phyloP scores from a whole-genome alignment of 2,329 filamentous ascomycete genomes.

The Fusarium brevicatenulatum region DNA sequence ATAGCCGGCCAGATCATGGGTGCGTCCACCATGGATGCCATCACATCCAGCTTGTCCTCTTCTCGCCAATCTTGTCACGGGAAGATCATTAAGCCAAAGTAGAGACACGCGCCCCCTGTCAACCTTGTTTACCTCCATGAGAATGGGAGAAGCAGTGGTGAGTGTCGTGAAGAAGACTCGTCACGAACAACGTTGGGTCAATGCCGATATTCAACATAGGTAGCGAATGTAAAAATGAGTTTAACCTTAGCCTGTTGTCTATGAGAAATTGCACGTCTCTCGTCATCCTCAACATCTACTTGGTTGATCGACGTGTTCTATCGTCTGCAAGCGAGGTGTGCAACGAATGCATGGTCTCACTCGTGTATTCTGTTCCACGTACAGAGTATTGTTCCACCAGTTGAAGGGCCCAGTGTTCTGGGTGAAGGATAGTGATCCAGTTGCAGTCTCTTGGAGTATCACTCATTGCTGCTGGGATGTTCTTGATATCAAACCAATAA shows the following conservation, averaged over 20 bases:
- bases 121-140: slow-evolving; percentile 19
- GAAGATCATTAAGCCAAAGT: slow-evolving; percentile 40
- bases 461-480: background rate
- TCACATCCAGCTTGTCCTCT: slow-evolving; percentile 24
- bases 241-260: background rate
- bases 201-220: background rate
- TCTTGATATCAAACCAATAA: slow-evolving; percentile 23
- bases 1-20: background rate
- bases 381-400: background rate
- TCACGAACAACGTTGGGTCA: background rate
- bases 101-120: slow-evolving; percentile 34
- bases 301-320: background rate
- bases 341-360: background rate
- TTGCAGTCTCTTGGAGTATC: background rate
- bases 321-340: slow-evolving; percentile 10
- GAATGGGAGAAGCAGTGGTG: slow-evolving; percentile 2
- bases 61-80: slow-evolving; percentile 44
- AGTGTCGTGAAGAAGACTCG: slow-evolving; percentile 3
- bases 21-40: slow-evolving; percentile 7
- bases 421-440: background rate
- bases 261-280: slow-evolving; percentile 30
- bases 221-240: background rate
- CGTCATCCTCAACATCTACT: slow-evolving; percentile 3
- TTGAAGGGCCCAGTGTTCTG: background rate
- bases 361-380: background rate